Evolutionary conservation across 176 grass and related monocot genomes (phyloP).

Genomic region (Pharus latifolius): DNA sequence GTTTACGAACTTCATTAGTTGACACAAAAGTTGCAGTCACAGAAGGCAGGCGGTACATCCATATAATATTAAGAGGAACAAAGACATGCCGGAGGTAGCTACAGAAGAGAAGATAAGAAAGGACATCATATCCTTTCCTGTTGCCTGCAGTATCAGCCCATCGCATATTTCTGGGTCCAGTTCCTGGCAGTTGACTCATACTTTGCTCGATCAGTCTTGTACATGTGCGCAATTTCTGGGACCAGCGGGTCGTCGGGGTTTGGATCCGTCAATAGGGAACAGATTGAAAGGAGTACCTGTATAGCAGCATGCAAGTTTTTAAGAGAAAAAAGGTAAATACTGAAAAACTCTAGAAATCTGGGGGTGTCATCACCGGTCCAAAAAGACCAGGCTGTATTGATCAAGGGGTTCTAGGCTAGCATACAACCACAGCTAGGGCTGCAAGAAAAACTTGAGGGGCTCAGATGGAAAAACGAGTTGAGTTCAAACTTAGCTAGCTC

Average conservation of each 20-base stretch:
- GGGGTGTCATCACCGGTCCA: too few species aligned
- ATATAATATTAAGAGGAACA: not conserved
- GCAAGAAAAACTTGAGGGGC: too few species aligned
- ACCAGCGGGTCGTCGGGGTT: constrained; percentile 43
- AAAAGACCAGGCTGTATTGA: too few species aligned
- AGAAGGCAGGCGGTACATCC: not conserved
- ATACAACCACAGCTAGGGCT: too few species aligned
- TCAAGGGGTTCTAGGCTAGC: too few species aligned
- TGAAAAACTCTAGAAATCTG: not conserved
- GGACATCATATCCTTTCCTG: not conserved
- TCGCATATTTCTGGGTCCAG: constrained; percentile 51
- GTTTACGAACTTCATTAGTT: too few species aligned
- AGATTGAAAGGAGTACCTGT: constrained; percentile 50
- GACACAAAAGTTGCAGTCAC: not conserved
- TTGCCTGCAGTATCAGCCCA: constrained; percentile 19
- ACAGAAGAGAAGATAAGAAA: not conserved
- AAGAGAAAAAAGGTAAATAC: not conserved
- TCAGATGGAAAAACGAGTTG: too few species aligned
- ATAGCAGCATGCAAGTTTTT: not conserved
- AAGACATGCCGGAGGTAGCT: not conserved
- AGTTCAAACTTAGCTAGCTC: too few species aligned
- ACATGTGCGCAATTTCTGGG: constrained; percentile 45
- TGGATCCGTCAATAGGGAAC: constrained; percentile 43
- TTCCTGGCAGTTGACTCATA: constrained; percentile 40
- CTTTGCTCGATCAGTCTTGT: constrained; percentile 29